Percentiles rank a stretch among this genome's conserved stretches.
Evolutionary conservation across 805 yeast species (phyloP).

Genomic region (Ogataea ganodermae): DNA sequence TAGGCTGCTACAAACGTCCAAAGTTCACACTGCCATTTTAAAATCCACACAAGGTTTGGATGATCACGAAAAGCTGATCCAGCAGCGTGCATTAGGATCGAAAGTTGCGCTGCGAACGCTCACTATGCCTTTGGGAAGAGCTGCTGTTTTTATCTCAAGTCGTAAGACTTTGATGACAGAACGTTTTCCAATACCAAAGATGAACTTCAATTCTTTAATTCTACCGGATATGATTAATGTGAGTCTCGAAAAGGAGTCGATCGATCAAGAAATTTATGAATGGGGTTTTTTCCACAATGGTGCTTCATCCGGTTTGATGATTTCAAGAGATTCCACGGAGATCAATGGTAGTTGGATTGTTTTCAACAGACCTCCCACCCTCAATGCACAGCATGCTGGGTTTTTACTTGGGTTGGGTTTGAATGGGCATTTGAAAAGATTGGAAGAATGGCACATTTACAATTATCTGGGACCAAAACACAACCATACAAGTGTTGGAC

Average conservation of each 20-base stretch:
- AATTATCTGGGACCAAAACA: slow-evolving; percentile 91
- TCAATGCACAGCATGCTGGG: slow-evolving; percentile 90
- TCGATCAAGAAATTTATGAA: slow-evolving; percentile 51
- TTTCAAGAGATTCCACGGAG: slow-evolving; percentile 66
- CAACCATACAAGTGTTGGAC: slow-evolving; percentile 79
- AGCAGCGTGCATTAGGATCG: slow-evolving; percentile 59
- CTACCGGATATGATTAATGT: slow-evolving; percentile 66
- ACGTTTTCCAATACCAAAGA: slow-evolving; percentile 72
- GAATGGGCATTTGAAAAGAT: slow-evolving; percentile 77
- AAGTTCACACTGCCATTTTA: slow-evolving; percentile 54
- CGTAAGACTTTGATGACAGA: slow-evolving; percentile 82
- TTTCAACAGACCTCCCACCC: slow-evolving; percentile 70
- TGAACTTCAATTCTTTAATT: slow-evolving; percentile 68
- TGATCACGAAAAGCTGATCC: slow-evolving; percentile 57
- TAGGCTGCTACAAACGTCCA: slow-evolving; percentile 67
- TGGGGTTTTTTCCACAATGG: slow-evolving; percentile 97
- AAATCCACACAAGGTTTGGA: slow-evolving; percentile 39
- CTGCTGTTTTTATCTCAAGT: slow-evolving; percentile 67
- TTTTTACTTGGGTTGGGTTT: slow-evolving; percentile 89
- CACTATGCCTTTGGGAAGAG: slow-evolving; percentile 76
- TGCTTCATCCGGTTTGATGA: slow-evolving; percentile 76
- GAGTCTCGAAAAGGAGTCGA: slow-evolving; percentile 52
- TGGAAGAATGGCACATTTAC: slow-evolving; percentile 97
- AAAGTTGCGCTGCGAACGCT: slow-evolving; percentile 70
- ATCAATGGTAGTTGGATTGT: slow-evolving; percentile 90